These are phyloP conservation scores for Westerdykella ornata DNA, from an alignment of 2,329 filamentous ascomycete species.

Conservation along the genomic window DNA sequence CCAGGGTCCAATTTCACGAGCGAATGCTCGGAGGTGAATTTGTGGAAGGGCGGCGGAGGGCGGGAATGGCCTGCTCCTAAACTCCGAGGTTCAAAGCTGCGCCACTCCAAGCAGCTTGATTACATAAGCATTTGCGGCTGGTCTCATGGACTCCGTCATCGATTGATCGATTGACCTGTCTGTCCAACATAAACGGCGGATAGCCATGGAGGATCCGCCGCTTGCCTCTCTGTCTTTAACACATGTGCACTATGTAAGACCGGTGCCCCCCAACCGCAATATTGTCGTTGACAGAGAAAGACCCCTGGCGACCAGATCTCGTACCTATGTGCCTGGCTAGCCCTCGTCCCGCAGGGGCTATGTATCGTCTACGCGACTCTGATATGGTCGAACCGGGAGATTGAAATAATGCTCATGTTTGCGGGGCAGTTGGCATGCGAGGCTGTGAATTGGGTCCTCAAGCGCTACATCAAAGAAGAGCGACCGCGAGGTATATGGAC, in stretches of 20 bases:
- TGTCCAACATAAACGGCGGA: background rate
- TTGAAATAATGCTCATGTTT: slow-evolving; percentile 85
- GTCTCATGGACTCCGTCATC: too few species aligned
- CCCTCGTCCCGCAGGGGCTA: slow-evolving; percentile 85
- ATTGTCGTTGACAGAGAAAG: slow-evolving; percentile 44
- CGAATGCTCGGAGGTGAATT: too few species aligned
- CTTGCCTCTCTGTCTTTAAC: slow-evolving; percentile 89
- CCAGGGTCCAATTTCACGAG: background rate
- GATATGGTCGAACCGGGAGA: slow-evolving; percentile 83
- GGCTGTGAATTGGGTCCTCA: slow-evolving; percentile 79
- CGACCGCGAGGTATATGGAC: slow-evolving; percentile 63
- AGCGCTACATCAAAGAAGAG: slow-evolving; percentile 87
- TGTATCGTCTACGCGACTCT: slow-evolving; percentile 86
- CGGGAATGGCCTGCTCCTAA: too few species aligned
- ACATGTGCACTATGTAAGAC: slow-evolving; percentile 85
- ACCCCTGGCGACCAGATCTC: slow-evolving; percentile 81
- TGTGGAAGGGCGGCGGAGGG: too few species aligned
- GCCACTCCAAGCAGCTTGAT: too few species aligned
- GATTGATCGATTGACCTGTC: background rate
- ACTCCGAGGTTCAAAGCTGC: too few species aligned
- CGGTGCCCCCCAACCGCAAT: background rate
- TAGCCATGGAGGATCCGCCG: slow-evolving; percentile 47
- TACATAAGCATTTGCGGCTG: too few species aligned
- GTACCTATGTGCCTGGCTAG: slow-evolving; percentile 85
- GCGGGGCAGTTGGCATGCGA: slow-evolving; percentile 88